Evolutionary conservation across 2,329 filamentous ascomycete species (phyloP).

Genomic region (Epicoccum sorghinum): DNA sequence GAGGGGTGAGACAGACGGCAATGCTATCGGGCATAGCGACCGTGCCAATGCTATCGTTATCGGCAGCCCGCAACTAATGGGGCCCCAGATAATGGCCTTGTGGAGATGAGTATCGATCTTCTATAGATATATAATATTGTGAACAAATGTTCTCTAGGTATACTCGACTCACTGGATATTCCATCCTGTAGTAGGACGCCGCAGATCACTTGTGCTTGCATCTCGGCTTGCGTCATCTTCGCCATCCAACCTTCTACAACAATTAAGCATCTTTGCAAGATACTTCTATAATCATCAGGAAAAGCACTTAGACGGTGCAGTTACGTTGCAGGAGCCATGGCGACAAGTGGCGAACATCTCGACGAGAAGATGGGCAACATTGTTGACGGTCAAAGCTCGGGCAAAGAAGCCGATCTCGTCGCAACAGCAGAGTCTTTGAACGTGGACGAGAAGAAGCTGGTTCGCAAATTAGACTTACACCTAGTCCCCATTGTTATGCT

Average conservation of each 20-base stretch:
- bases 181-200: neutral
- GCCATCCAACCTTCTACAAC: no score
- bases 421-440: neutral
- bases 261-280: no score
- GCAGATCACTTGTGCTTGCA: neutral
- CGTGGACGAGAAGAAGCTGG: slow-evolving; percentile 59
- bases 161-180: neutral
- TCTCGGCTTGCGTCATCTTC: no score
- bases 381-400: neutral
- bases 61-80: neutral
- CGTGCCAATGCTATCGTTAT: neutral
- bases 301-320: neutral
- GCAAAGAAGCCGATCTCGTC: neutral
- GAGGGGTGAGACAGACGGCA: neutral
- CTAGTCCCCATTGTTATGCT: slow-evolving; percentile 71
- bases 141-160: neutral
- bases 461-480: slow-evolving; percentile 68
- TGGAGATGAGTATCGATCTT: neutral
- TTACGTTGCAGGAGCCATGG: neutral
- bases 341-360: neutral
- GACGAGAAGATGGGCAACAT: neutral
- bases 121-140: neutral
- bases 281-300: neutral
- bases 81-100: neutral
- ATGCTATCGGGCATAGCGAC: neutral